Evolutionary conservation across 2,329 filamentous ascomycete genomes (phyloP), one percentile per base, ranked within the genome.

Genomic region (Paracorniculantispora psalliotae): DNA sequence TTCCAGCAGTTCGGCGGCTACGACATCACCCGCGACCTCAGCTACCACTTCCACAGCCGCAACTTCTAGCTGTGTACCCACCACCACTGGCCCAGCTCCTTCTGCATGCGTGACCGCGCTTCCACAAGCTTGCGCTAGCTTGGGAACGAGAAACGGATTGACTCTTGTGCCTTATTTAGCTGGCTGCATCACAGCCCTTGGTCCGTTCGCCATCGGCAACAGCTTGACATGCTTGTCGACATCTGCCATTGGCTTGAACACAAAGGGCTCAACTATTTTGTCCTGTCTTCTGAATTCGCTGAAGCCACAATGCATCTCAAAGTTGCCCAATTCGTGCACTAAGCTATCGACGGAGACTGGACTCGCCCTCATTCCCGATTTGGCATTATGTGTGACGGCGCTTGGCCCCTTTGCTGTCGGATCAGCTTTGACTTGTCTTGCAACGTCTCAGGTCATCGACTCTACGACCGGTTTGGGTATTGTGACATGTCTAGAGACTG

Each of bases 391-490:
- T 30, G 48, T 48, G 17, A n/a, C 52, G 2, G 59, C 59, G 2
- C 52, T 63, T 10, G 61, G 61, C 1, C 61, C 61, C 5, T 59
- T 55, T 15, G 61, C 57, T 39, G 43, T 57, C 12, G 61, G 61
- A 5, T 30, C 57, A 1, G 52, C 57, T 6, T 26, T 56, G 15
- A 57, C 52, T 17, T 63, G 61, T 19, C 37, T 63, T 10, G 15
- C 47, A 15, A 51, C 47, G 7, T 17, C 26, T 41, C n/a, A n/a
- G 17, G 41, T 43, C 19, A 55, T 46, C 43, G 19, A 17, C n/a
- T 47, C 33, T n/a, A 41, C 28, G 10, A 37, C 19, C 2, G 51
- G 52, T 10, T 15, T 15, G 6, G 58, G 35, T 12, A 52, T 44
- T 23, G 7, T 50, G 6, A 41, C 47, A 15, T 51, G 56, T n/a